Base-by-base conservation (phyloP, 2,329 filamentous ascomycete species). In the Aspergillus oerlinghausenensis region DNA sequence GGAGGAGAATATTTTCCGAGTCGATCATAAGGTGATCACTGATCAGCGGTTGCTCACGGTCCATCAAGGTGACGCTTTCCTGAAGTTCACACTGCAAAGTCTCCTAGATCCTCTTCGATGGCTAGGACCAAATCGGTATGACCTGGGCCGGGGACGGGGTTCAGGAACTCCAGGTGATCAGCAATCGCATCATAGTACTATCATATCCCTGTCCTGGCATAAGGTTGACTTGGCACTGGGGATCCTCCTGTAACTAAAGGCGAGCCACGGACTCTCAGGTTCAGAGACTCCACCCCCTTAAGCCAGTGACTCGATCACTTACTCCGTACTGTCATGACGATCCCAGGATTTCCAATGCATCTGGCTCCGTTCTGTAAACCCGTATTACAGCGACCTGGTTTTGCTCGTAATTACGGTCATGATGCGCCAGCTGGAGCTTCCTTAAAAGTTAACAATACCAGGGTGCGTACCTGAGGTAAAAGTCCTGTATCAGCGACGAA, bases 201-300 rank as follows among this genome's bases (percentile, higher is more conserved):
- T 50, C 19, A 50, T 50, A 57, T 51, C 47, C 58, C 55, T 55
- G 50, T 60, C 52, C 55, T 53, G 55, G 60, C 55, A 59, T 57
- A 62, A 62, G 54, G 60, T 57, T 59, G 55, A 53, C 58, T 62
- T 60, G 60, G 60, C 58, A 55, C 54, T 55, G 51, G 60, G 49
- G 50, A 50, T 57, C 59, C 60, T 58, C 55, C 45, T 47, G 55
- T 35, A n/a, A 35, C 43, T 43, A 21, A 43, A 47, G 43, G 19
- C 3, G 11, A 25, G 11, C 11, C 19, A 10, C 43, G 7, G n/a
- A 19, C 17, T 45, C 28, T 1, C 28, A 29, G 28, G 28, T 29
- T 10, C 3, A 29, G 10, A 11, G 28, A 21, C 40, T 21, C 40
- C 40, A 21, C 40, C 40, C 32, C 40, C 40, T 43, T 43, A 43